Percentiles rank a stretch among this genome's conserved stretches.
Evolutionary conservation across 768 basidiomycete species (phyloP).

Genomic region (Clavulina sp.): DNA sequence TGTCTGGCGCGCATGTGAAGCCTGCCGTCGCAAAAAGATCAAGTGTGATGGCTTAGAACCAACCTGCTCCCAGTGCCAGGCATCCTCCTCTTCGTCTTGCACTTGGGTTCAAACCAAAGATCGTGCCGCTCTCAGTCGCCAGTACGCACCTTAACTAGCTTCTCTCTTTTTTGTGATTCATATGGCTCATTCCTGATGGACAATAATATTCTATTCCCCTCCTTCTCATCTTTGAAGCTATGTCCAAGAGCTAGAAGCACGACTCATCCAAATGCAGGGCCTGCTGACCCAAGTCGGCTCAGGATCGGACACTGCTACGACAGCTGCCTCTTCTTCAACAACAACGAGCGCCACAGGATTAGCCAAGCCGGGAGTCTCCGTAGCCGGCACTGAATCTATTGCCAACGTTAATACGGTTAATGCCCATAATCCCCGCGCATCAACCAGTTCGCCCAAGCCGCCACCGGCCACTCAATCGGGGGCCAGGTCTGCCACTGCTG

Average conservation of each 20-base stretch:
- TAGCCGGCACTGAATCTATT: no score
- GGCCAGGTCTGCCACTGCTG: no score
- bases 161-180: conserved; percentile 2
- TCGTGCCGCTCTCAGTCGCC: conserved; percentile 73
- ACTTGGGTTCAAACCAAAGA: conserved; percentile 88
- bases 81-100: conserved; percentile 55
- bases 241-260: conserved; percentile 80
- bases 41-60: conserved; percentile 84
- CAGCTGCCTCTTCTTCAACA: not conserved
- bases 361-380: not conserved
- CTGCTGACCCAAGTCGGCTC: conserved; percentile 72
- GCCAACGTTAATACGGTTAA: not conserved
- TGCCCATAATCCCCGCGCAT: no score
- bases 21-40: conserved; percentile 84
- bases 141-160: conserved; percentile 34
- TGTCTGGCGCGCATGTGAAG: conserved; percentile 83
- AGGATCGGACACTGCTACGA: conserved; percentile 33
- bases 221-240: conserved; percentile 31
- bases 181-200: not conserved
- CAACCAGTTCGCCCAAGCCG: no score
- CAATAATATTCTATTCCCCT: conserved; percentile 10
- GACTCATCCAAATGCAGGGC: conserved; percentile 73
- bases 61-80: conserved; percentile 69
- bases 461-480: no score
- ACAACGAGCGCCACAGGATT: not conserved